phyloP scores from a whole-genome alignment of 2,329 filamentous ascomycete genomes.

The Capronia americana region DNA sequence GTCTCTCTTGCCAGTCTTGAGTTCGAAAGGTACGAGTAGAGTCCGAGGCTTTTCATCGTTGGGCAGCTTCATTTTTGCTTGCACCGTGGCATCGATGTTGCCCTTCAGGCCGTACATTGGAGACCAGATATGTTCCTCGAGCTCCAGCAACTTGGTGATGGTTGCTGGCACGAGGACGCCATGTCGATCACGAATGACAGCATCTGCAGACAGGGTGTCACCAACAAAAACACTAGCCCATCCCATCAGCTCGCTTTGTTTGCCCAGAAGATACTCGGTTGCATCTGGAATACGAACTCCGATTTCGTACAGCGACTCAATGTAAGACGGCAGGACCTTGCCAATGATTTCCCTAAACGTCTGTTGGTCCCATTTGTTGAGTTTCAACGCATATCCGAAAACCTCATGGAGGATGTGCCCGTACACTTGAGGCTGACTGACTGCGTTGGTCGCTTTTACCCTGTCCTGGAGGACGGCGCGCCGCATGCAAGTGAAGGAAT shows the following conservation, averaged over 20 bases:
- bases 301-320: slow-evolving; percentile 90
- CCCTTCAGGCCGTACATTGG: slow-evolving; percentile 97
- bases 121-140: slow-evolving; percentile 98
- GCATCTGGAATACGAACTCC: slow-evolving; percentile 75
- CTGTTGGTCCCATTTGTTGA: slow-evolving; percentile 76
- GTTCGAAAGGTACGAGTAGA: slow-evolving; percentile 88
- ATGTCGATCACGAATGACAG: slow-evolving; percentile 78
- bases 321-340: slow-evolving; percentile 72
- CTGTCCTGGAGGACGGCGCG: slow-evolving; percentile 93
- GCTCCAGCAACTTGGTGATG: slow-evolving; percentile 90
- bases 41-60: slow-evolving; percentile 62
- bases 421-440: slow-evolving; percentile 82
- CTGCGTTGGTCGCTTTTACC: slow-evolving; percentile 85
- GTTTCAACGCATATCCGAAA: slow-evolving; percentile 86
- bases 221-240: slow-evolving; percentile 87
- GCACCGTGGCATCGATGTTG: slow-evolving; percentile 95
- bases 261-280: slow-evolving; percentile 78
- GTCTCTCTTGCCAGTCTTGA: slow-evolving; percentile 88
- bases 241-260: slow-evolving; percentile 77
- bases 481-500: slow-evolving; percentile 90
- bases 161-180: slow-evolving; percentile 79
- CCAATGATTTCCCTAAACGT: slow-evolving; percentile 73
- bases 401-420: slow-evolving; percentile 94
- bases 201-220: slow-evolving; percentile 70
- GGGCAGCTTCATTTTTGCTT: slow-evolving; percentile 79